Percentiles rank a stretch among this genome's conserved stretches.
phyloP scores from a whole-genome alignment of 495 filamentous ascomycete genomes.

The Penicillium canescens region DNA sequence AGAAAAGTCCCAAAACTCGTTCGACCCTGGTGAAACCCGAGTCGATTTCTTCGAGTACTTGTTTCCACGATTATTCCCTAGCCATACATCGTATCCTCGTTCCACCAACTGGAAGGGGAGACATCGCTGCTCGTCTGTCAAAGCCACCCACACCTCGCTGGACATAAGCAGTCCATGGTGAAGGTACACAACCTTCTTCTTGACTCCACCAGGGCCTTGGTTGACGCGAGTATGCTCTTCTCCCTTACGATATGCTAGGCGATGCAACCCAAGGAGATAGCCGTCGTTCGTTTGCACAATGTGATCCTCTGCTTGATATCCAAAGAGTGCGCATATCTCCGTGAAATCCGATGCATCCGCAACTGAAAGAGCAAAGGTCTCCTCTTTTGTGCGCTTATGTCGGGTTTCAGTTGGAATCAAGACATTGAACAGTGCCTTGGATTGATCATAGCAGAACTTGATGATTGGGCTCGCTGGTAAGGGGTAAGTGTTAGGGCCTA shows the following conservation, averaged over 20 bases:
- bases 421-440: slow-evolving; percentile 78
- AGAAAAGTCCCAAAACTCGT: slow-evolving; percentile 92
- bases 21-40: slow-evolving; percentile 67
- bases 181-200: slow-evolving; percentile 88
- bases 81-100: slow-evolving; percentile 93
- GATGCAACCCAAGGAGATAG: slow-evolving; percentile 88
- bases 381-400: slow-evolving; percentile 53
- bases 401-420: slow-evolving; percentile 69
- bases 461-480: slow-evolving; percentile 71
- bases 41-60: slow-evolving; percentile 97
- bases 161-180: slow-evolving; percentile 98
- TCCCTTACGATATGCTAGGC: slow-evolving; percentile 77
- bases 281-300: slow-evolving; percentile 93
- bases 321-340: slow-evolving; percentile 84
- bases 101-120: slow-evolving; percentile 90
- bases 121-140: slow-evolving; percentile 81
- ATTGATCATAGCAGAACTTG: slow-evolving; percentile 77
- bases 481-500: slow-evolving; percentile 19
- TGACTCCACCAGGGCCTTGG: slow-evolving; percentile 63
- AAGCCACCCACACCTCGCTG: slow-evolving; percentile 96
- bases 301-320: slow-evolving; percentile 93
- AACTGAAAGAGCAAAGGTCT: slow-evolving; percentile 46
- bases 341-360: slow-evolving; percentile 84
- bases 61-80: slow-evolving; percentile 97
- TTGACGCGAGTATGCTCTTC: slow-evolving; percentile 75